Evolutionary conservation across 495 filamentous ascomycete species (phyloP).

Genomic region (Daldinia bambusicola): DNA sequence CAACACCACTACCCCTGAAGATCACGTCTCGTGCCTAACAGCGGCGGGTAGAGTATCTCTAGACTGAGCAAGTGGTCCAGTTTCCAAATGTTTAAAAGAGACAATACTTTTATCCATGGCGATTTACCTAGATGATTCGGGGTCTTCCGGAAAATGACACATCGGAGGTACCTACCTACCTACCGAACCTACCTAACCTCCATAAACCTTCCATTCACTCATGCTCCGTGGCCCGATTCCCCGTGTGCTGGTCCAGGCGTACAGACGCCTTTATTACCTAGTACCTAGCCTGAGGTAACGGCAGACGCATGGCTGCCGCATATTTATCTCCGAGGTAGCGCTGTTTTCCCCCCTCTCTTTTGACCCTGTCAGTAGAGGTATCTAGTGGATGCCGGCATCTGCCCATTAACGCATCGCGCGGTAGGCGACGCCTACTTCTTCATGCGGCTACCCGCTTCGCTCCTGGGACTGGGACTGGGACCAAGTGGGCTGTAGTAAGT

Average conservation of each 20-base stretch:
- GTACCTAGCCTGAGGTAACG: no score
- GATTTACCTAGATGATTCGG: neutral
- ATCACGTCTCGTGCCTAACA: neutral
- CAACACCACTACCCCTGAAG: neutral
- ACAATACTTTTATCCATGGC: no score
- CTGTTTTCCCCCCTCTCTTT: neutral
- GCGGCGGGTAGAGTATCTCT: neutral
- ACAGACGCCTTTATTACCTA: no score
- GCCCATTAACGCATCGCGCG: constrained; percentile 9
- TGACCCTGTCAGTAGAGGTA: neutral
- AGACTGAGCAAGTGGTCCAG: neutral
- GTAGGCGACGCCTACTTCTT: constrained; percentile 15
- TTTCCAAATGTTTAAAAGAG: neutral
- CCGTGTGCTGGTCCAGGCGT: constrained; percentile 19
- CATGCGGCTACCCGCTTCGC: constrained; percentile 20
- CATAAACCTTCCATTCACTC: neutral
- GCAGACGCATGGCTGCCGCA: constrained; percentile 18
- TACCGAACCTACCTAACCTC: no score
- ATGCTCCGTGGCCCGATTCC: constrained; percentile 14
- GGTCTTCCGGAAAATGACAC: neutral
- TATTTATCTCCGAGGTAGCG: constrained; percentile 36
- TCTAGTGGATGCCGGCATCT: constrained; percentile 2
- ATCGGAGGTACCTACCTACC: neutral
- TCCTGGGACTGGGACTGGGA: constrained; percentile 1
- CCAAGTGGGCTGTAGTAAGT: no score